These are phyloP conservation scores for Vanrija pseudolonga DNA, from an alignment of 1,284 basidiomycete species.

Conservation along the genomic window DNA sequence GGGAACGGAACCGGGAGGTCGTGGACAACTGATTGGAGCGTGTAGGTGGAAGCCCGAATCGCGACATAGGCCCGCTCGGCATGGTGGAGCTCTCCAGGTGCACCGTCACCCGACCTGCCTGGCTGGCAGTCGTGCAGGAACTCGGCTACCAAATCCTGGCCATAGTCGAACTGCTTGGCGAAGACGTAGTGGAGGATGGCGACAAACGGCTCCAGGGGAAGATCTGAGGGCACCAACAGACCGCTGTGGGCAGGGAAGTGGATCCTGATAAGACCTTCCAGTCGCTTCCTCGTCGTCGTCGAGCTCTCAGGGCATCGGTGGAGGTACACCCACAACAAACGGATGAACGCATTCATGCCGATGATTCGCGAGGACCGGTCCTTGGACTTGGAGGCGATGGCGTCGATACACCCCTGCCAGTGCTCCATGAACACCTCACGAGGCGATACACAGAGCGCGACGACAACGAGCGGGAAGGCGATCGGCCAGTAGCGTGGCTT, in stretches of 20 bases:
- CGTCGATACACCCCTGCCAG: conserved; percentile 71
- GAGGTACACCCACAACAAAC: conserved; percentile 89
- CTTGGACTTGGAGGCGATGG: conserved; percentile 72
- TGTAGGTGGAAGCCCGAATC: conserved; percentile 71
- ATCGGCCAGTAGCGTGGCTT: conserved; percentile 89
- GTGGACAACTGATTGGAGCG: conserved; percentile 66
- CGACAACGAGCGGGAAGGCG: conserved; percentile 81
- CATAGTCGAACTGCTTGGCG: conserved; percentile 81
- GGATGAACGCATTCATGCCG: conserved; percentile 76
- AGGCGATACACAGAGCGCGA: conserved; percentile 80
- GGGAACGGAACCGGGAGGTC: conserved; percentile 76
- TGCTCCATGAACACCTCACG: conserved; percentile 78
- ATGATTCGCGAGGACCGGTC: conserved; percentile 71
- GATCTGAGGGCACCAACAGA: conserved; percentile 65
- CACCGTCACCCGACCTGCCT: conserved; percentile 45
- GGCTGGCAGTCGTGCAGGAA: conserved; percentile 64
- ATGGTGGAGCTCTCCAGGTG: conserved; percentile 52
- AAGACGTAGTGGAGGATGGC: conserved; percentile 79
- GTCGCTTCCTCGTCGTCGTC: conserved; percentile 69
- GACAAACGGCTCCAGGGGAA: conserved; percentile 70
- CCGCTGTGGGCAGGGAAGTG: conserved; percentile 74
- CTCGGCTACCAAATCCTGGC: conserved; percentile 73
- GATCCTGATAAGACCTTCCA: conserved; percentile 71
- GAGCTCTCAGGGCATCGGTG: conserved; percentile 84
- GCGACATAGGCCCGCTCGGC: conserved; percentile 72